These are phyloP conservation scores for Cinchona pubescens DNA, from an alignment of 257 asterid genomes.

Conservation along the genomic window DNA sequence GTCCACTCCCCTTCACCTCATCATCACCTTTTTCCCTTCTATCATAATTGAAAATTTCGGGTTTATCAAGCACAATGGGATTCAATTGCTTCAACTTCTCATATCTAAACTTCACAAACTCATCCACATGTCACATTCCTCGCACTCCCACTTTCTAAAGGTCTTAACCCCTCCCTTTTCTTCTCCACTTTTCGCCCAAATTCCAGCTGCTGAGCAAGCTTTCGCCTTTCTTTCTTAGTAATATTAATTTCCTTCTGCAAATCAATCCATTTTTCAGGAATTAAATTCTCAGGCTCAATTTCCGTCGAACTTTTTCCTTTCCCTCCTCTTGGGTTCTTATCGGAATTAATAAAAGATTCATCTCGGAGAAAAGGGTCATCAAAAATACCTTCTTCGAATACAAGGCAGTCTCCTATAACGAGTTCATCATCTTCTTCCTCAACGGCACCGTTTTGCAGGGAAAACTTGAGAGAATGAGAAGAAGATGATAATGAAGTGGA, in stretches of 20 bases:
- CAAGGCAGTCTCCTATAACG: slow-evolving; percentile 81
- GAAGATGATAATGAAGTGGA: slow-evolving; percentile 11
- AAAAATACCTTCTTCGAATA: slow-evolving; percentile 80
- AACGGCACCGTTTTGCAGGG: slow-evolving; percentile 27
- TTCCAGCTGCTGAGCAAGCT: slow-evolving; percentile 53
- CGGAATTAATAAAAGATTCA: slow-evolving; percentile 13
- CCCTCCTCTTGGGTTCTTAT: slow-evolving; percentile 6
- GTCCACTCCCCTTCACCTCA: slow-evolving; percentile 19
- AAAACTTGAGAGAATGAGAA: slow-evolving; percentile 24
- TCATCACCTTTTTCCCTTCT: slow-evolving; percentile 14
- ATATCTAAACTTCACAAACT: slow-evolving; percentile 39
- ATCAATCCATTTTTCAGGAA: slow-evolving; percentile 82
- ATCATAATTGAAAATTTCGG: slow-evolving; percentile 27
- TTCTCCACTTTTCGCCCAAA: slow-evolving; percentile 64
- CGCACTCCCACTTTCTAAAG: slow-evolving; percentile 30
- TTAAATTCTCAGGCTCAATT: slow-evolving; percentile 57
- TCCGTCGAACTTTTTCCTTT: slow-evolving; percentile 3
- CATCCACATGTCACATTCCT: slow-evolving; percentile 27
- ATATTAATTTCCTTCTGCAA: slow-evolving; percentile 63
- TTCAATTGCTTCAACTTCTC: slow-evolving; percentile 65
- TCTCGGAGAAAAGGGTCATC: slow-evolving; percentile 59
- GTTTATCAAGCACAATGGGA: slow-evolving; percentile 71
- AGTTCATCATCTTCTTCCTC: slow-evolving; percentile 58
- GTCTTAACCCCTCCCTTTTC: slow-evolving; percentile 53
- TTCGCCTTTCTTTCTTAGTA: slow-evolving; percentile 83